Conservation (phyloP, 1,284 basidiomycete genomes). For the Heterobasidion irregulare region DNA sequence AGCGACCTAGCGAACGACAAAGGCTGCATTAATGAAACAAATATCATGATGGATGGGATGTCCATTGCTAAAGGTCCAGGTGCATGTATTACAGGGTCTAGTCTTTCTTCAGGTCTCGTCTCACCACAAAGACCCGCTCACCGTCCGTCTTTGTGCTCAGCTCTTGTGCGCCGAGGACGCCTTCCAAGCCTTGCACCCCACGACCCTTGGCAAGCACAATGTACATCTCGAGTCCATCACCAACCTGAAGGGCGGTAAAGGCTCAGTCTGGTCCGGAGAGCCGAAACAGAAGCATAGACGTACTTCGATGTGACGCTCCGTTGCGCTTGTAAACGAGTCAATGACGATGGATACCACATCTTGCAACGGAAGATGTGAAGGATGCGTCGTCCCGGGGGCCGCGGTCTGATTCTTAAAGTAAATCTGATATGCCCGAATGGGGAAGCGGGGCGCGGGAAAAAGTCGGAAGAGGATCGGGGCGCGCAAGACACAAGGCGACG, state of each 20-base stretch:
- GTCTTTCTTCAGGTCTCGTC: conserved; percentile 69
- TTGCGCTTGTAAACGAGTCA: conserved; percentile 89
- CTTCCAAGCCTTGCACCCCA: conserved; percentile 52
- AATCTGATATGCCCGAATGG: conserved; percentile 44
- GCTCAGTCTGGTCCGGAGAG: conserved; percentile 7
- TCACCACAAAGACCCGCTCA: conserved; percentile 68
- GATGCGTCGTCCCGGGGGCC: conserved; percentile 59
- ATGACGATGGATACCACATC: conserved; percentile 82
- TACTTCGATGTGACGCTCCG: conserved; percentile 94
- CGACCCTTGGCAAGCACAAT: conserved; percentile 72
- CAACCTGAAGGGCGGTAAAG: conserved; percentile 47
- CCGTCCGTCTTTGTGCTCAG: conserved; percentile 46
- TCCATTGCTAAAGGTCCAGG: neutral
- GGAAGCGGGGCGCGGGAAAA: conserved; percentile 9
- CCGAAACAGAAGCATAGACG: conserved; percentile 11
- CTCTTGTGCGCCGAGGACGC: conserved; percentile 53
- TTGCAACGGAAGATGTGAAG: conserved; percentile 71
- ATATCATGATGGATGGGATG: neutral
- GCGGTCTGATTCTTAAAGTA: conserved; percentile 92
- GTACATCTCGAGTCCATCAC: conserved; percentile 89
- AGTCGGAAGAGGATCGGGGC: conserved; percentile 9
- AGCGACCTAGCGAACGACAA: neutral
- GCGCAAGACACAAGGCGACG: neutral
- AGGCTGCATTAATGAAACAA: neutral
- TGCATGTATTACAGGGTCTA: conserved; percentile 14